Conservation (phyloP, 2,329 filamentous ascomycete genomes). For the Epichloe sylvatica region DNA sequence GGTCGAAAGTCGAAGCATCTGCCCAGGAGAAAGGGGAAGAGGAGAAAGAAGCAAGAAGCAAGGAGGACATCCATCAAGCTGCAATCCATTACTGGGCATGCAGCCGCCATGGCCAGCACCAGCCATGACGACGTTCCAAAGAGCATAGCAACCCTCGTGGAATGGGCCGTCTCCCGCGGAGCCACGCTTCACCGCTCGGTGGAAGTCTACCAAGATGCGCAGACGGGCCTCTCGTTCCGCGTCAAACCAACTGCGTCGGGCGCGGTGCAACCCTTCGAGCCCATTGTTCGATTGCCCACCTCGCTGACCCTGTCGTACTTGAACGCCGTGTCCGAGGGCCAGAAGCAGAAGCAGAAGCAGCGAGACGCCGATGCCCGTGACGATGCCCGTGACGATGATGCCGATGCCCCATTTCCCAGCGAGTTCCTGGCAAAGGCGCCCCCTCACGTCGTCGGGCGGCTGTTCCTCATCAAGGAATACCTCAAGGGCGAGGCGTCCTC, state of each 20-base stretch:
- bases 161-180: constrained; percentile 34
- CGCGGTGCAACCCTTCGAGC: constrained; percentile 22
- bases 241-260: constrained; percentile 22
- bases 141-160: constrained; percentile 23
- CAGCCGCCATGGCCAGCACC: background rate
- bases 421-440: constrained; percentile 35
- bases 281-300: constrained; percentile 39
- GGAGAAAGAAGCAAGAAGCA: too few species aligned
- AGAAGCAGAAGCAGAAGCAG: background rate
- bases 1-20: too few species aligned
- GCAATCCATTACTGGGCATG: too few species aligned
- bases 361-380: background rate
- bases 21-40: too few species aligned
- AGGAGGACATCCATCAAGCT: too few species aligned
- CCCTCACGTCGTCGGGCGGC: constrained; percentile 48
- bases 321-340: constrained; percentile 29
- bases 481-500: constrained; percentile 42
- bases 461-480: constrained; percentile 57
- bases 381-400: background rate
- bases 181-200: constrained; percentile 36
- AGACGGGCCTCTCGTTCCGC: constrained; percentile 41
- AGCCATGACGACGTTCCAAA: background rate
- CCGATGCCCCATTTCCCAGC: constrained; percentile 25
- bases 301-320: constrained; percentile 43
- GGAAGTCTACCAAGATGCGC: constrained; percentile 36